phyloP scores from a whole-genome alignment of 371 early-diverging fungal species.

The Zancudomyces culisetae region DNA sequence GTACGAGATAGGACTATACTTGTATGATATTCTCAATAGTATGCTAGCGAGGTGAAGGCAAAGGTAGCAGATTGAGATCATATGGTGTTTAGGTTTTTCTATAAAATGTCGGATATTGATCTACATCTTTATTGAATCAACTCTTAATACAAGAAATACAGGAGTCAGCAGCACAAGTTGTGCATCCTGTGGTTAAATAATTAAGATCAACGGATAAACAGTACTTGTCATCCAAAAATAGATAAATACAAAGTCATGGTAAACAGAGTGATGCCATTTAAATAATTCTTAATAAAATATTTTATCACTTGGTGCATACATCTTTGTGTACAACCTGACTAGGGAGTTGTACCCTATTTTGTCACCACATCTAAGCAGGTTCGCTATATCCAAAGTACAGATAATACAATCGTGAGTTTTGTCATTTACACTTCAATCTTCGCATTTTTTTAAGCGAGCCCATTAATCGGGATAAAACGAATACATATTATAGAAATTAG shows the following conservation, averaged over 20 bases:
- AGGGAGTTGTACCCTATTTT: constrained; percentile 65
- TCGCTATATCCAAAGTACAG: constrained; percentile 27
- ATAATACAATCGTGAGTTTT: background rate
- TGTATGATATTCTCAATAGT: too few relatives aligned
- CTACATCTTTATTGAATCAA: too few relatives aligned
- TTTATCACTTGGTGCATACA: constrained; percentile 37
- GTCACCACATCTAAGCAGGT: constrained; percentile 72
- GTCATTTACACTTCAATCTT: background rate
- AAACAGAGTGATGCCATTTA: too few relatives aligned
- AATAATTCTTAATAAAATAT: background rate
- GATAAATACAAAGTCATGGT: background rate
- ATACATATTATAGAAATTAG: background rate
- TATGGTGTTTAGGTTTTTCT: too few relatives aligned
- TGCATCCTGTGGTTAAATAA: too few relatives aligned
- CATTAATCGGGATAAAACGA: background rate
- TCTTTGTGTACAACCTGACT: constrained; percentile 63
- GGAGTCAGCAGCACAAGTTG: too few relatives aligned
- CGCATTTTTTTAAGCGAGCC: background rate
- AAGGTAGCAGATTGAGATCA: too few relatives aligned
- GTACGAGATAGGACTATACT: too few relatives aligned
- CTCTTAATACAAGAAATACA: too few relatives aligned
- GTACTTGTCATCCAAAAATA: background rate
- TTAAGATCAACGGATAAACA: too few relatives aligned
- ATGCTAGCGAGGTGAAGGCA: too few relatives aligned
- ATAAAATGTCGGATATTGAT: too few relatives aligned